A percentile compares a stretch with the other conserved stretches of the same genome.
Evolutionary conservation across 306 rosid species (phyloP).

Genomic region (Malus sieversii): DNA sequence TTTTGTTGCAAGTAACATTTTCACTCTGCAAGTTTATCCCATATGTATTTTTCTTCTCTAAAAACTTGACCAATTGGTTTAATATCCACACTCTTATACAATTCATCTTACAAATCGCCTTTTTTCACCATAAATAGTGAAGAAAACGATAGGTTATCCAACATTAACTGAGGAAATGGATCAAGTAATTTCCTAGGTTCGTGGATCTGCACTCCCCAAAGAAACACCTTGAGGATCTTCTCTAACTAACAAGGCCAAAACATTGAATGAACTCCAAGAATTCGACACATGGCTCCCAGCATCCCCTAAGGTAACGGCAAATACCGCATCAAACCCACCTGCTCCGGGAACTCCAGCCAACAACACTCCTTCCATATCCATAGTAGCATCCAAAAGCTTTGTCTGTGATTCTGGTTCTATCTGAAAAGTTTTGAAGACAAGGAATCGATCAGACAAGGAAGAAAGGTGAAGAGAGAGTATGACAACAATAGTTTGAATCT

Average conservation of each 20-base stretch:
- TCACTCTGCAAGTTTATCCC: not conserved
- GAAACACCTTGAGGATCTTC: constrained; percentile 91
- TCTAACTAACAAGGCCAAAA: constrained; percentile 81
- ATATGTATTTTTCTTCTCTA: too few species aligned
- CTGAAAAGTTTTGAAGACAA: constrained; percentile 32
- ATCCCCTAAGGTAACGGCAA: constrained; percentile 75
- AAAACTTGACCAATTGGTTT: not conserved
- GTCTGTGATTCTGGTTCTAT: constrained; percentile 94
- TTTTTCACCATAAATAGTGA: not conserved
- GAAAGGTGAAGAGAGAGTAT: not conserved
- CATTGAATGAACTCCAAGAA: constrained; percentile 52
- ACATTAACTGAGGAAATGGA: constrained; percentile 64
- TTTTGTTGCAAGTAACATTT: not conserved
- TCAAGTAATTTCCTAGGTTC: constrained; percentile 62
- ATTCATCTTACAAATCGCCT: not conserved
- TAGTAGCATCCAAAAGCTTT: constrained; percentile 67
- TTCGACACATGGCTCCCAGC: constrained; percentile 46
- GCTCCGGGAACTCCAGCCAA: constrained; percentile 99
- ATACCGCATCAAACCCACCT: constrained; percentile 95
- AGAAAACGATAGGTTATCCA: constrained; percentile 19
- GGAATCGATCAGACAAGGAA: constrained; percentile 1
- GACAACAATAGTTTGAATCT: not conserved
- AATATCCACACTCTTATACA: not conserved
- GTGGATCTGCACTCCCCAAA: constrained; percentile 70
- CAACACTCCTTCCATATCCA: constrained; percentile 89